phyloP scores from a whole-genome alignment of 1,284 basidiomycete species.

The Apiotrichum domesticum region DNA sequence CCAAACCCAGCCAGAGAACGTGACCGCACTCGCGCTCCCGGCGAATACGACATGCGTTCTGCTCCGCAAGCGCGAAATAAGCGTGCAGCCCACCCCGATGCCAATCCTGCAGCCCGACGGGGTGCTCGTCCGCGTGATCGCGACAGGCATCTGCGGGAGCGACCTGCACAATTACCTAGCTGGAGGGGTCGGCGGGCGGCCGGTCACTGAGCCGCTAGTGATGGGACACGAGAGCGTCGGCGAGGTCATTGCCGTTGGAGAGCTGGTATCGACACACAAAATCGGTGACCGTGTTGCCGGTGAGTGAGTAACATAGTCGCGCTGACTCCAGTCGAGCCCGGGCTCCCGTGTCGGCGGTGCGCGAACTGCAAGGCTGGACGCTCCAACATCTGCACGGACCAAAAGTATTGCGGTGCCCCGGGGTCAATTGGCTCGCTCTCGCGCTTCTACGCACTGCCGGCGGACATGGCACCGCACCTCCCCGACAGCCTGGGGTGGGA shows the following conservation, averaged over 20 bases:
- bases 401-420: constrained; percentile 39
- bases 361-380: constrained; percentile 58
- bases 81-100: constrained; percentile 27
- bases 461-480: constrained; percentile 45
- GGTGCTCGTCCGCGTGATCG: constrained; percentile 40
- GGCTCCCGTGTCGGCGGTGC: constrained; percentile 50
- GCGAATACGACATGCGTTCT: constrained; percentile 35
- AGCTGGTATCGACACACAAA: constrained; percentile 40
- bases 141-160: constrained; percentile 42
- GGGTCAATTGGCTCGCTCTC: constrained; percentile 39
- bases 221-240: constrained; percentile 47
- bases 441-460: constrained; percentile 38
- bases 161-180: constrained; percentile 42
- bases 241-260: constrained; percentile 43
- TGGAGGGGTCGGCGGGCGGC: constrained; percentile 41
- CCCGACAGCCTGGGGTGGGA: constrained; percentile 48
- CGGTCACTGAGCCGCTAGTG: constrained; percentile 42
- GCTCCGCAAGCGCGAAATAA: constrained; percentile 36
- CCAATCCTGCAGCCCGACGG: constrained; percentile 43
- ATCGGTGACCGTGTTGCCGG: constrained; percentile 51
- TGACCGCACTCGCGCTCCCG: constrained; percentile 30
- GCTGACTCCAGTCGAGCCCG: constrained; percentile 52
- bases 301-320: constrained; percentile 11
- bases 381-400: constrained; percentile 55
- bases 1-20: constrained; percentile 33